phyloP scores from a whole-genome alignment of 371 early-diverging fungal genomes.

The Mucor circinelloides region DNA sequence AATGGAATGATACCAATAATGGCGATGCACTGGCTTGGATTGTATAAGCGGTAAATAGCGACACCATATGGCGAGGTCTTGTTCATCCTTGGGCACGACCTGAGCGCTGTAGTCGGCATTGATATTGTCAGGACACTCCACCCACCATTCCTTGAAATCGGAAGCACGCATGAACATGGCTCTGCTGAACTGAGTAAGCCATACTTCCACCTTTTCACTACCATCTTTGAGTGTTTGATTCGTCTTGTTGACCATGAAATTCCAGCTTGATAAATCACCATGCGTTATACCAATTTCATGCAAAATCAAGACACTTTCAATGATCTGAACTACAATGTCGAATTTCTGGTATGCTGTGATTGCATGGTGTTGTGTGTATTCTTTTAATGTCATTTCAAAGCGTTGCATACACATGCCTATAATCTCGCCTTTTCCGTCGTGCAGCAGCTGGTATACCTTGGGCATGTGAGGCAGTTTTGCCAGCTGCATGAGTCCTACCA shows the following conservation, averaged over 20 bases:
- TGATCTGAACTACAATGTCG: slow-evolving; percentile 58
- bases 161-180: slow-evolving; percentile 49
- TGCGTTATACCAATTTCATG: slow-evolving; percentile 63
- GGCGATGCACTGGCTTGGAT: slow-evolving; percentile 61
- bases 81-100: slow-evolving; percentile 35
- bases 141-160: slow-evolving; percentile 57
- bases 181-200: slow-evolving; percentile 68
- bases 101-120: slow-evolving; percentile 26
- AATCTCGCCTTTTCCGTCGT: slow-evolving; percentile 44
- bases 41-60: slow-evolving; percentile 54
- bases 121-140: slow-evolving; percentile 23
- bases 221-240: slow-evolving; percentile 47
- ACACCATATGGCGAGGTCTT: slow-evolving; percentile 51
- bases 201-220: slow-evolving; percentile 45
- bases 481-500: slow-evolving; percentile 39
- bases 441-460: slow-evolving; percentile 42
- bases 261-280: slow-evolving; percentile 66
- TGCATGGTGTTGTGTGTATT: slow-evolving; percentile 56
- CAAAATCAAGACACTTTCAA: slow-evolving; percentile 52
- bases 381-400: slow-evolving; percentile 61
- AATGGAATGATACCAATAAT: slow-evolving; percentile 60
- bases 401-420: slow-evolving; percentile 53
- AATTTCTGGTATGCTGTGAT: slow-evolving; percentile 63
- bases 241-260: slow-evolving; percentile 65
- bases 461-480: slow-evolving; percentile 37